Evolutionary conservation across 208 protist species (phyloP), one percentile per base, ranked within the genome.

Genomic region (Wallacemonas collosoma): DNA sequence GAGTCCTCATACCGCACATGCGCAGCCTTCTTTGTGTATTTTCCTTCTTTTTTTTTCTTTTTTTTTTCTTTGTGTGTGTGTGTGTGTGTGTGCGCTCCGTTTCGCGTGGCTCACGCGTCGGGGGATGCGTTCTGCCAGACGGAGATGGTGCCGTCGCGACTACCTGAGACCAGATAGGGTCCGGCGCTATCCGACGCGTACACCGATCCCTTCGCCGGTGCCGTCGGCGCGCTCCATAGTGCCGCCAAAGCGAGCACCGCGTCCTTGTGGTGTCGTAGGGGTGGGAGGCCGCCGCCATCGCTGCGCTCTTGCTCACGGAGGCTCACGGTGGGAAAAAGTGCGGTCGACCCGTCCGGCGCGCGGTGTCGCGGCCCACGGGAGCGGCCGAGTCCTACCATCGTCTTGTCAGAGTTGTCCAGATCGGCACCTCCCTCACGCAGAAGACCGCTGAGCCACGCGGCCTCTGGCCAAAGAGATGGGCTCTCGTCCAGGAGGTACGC

Each of bases 101-200:
- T 26, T 26, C 26, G 26, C 26, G 26, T 26, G 26, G n/a, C 4
- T 62, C 43, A 44, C 56, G 7, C 44, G 12, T 15, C 2, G n/a
- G 26, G 9, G 7, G 17, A 39, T 26, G 58, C 63, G 63, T 88
- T 90, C 41, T 80, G 63, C 89, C 89, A 94, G n/a, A 90, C 62
- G 0, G 76, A 88, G 14, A 94, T 71, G 1, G 78, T 76, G 0
- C 89, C 89, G 47, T 94, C 86, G 5, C 89, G 81, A 5, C 79
- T 62, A 3, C 83, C 89, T 2, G 86, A 91, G 1, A 83, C 75
- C 40, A 94, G 63, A 39, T 77, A 76, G 1, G 68, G 65, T 2
- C 69, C 63, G 15, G 68, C 67, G 7, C 36, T 38, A 38, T 41
- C 6, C 7, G 7, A 62, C 51, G 51, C 12, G 4, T 9, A 7